Evolutionary conservation across 106 monocot species (phyloP), one percentile per base, ranked within the genome.

Genomic region (Phalaenopsis equestris): DNA sequence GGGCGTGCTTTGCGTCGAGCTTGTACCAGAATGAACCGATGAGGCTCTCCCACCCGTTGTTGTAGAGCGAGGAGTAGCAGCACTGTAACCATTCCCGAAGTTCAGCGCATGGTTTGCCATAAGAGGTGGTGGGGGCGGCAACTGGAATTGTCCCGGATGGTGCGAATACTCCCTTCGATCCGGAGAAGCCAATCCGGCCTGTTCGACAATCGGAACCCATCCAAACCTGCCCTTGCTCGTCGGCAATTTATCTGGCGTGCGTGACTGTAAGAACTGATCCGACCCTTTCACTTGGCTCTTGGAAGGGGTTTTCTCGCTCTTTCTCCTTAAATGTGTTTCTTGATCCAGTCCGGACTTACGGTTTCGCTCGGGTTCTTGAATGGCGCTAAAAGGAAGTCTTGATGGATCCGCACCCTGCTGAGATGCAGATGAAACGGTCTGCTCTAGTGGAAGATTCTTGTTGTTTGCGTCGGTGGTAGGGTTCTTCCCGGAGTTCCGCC

Each of bases 1-100:
- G 14, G 97, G 97, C 15, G 94, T 94, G 83, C 92, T 92, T 65
- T 97, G 94, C 8, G 86, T 84, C 3, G 97, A 94, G 41, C 90
- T 86, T 73, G 84, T 77, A 49, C 92, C 96, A 2, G 93, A 94
- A 52, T 85, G 85, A 17, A 84, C 85, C 1, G 90, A 91, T 1
- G 88, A 85, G 6, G 92, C 85, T 84, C 86, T 90, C 56, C 87
- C 88, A 8, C 42, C 77, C 3, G 83, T 84, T 76, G 82, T 81
- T 68, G 73, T 79, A 16, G 82, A n/a, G 19, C 96, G 88, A 77
- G 96, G 96, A n/a, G 96, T 96, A 38, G 41, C 76, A 52, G 81
- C 79, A 41, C 84, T 79, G 79, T 75, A 57, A 42, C 46, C 81
- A 81, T 45, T 43, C 36, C 83, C 73, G 12, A 79, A 23, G 42